Base-by-base conservation (phyloP, 306 rosid species). In the Cyclanthera cordifolia region DNA sequence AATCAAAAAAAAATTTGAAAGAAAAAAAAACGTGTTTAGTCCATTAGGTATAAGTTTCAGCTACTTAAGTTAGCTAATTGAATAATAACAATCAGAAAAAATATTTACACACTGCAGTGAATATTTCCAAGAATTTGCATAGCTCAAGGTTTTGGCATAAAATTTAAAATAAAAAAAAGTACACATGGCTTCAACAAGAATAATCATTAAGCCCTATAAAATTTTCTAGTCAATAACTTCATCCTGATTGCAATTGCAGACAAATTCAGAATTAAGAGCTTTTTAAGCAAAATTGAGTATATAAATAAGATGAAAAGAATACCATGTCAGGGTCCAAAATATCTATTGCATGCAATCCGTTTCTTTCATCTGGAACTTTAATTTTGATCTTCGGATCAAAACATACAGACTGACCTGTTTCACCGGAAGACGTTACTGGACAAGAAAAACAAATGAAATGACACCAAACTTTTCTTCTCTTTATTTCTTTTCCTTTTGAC, bases 311-410 rank as follows among this genome's bases (percentile, higher is more conserved):
- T 14, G 16, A 6, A 45, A 27, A 68, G 39, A 4, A 69, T 85
- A 93, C 99, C 99, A 93, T 50, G 77, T 93, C 95, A 68, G 96
- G 99, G 75, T 93, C 99, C 88, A 93, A 77, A 65, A 77, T 27
- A 79, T 93, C 99, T 54, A 93, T 86, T 34, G 96, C 91, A 74
- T 78, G 34, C 46, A 93, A 95, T 58, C 99, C 96, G 69, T 49
- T 69, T 79, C 99, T 88, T 64, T 88, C 99, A 78, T 93, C 95
- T 15, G 99, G 99, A 41, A 93, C 90, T 56, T 21, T 21, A 72
- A 93, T 73, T 49, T 67, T 87, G 69, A 96, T 65, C 59, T 87
- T 86, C 28, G 73, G 43, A 84, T 93, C 95, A 74, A 90, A 20
- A 23, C 91, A 77, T 72, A 74, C 85, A 8, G 95, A 83, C 74